A percentile compares a stretch with the other conserved stretches of the same genome.
Conservation (phyloP, 2,329 filamentous ascomycete genomes). For the Penicillium sp. region DNA sequence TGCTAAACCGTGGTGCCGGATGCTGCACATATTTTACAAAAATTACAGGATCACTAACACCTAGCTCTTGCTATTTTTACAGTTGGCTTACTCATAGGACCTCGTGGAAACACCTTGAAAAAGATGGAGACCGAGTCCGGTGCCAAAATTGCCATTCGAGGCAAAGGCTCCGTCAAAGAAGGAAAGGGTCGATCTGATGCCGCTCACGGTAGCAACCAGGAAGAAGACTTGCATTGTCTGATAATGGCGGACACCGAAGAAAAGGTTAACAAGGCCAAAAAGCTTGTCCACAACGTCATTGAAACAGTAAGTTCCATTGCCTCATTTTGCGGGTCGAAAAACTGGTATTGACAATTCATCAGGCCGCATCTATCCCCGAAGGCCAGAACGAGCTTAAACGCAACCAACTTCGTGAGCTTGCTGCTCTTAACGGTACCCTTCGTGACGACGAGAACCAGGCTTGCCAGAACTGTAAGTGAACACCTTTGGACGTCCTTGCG, state of each 20-base stretch:
- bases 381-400: conserved; percentile 98
- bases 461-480: conserved; percentile 80
- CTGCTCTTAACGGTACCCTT: conserved; percentile 95
- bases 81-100: conserved; percentile 99
- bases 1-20: conserved; percentile 41
- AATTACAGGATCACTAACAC: conserved; percentile 73
- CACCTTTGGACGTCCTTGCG: background rate
- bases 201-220: conserved; percentile 98
- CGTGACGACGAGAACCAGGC: conserved; percentile 99
- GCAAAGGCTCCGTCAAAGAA: conserved; percentile 99
- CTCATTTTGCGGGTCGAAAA: background rate
- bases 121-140: conserved; percentile 98
- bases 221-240: conserved; percentile 97
- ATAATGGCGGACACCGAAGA: conserved; percentile 99
- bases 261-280: conserved; percentile 99
- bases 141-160: conserved; percentile 98
- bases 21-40: conserved; percentile 30
- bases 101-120: conserved; percentile 98
- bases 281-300: conserved; percentile 96
- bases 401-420: conserved; percentile 95
- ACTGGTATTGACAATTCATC: conserved; percentile 29
- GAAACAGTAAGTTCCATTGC: conserved; percentile 75
- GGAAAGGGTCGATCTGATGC: conserved; percentile 98
- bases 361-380: conserved; percentile 98
- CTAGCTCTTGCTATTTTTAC: conserved; percentile 72